Conservation (phyloP, 2,329 filamentous ascomycete species). For the Hypoxylon sp. region DNA sequence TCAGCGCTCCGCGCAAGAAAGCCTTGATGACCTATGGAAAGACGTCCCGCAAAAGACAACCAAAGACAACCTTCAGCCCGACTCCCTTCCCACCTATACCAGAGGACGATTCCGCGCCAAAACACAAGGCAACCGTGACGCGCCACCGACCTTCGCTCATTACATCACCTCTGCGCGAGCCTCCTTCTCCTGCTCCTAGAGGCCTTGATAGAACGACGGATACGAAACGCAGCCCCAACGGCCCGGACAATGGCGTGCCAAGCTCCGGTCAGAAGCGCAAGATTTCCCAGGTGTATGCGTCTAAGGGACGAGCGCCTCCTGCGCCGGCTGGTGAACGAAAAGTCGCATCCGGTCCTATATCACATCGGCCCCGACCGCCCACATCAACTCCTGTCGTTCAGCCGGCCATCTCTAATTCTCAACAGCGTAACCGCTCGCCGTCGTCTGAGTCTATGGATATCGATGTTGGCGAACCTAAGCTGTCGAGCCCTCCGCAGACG, state of each 20-base stretch:
- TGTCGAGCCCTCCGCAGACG: conserved; percentile 46
- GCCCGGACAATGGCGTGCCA: conserved; percentile 18
- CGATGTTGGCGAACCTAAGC: conserved; percentile 29
- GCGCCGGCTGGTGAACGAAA: conserved; percentile 25
- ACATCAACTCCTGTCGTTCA: conserved; percentile 21
- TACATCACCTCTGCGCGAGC: conserved; percentile 33
- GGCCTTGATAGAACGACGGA: conserved; percentile 19
- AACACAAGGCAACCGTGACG: conserved; percentile 33
- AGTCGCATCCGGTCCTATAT: conserved; percentile 24
- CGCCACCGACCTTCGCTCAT: conserved; percentile 30
- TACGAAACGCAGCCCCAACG: conserved; percentile 15
- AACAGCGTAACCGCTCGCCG: conserved; percentile 21
- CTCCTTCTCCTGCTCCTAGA: conserved; percentile 25
- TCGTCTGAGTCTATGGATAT: conserved; percentile 38
- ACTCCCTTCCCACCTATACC: conserved; percentile 41
- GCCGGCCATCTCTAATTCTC: conserved; percentile 16
- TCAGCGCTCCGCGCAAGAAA: conserved; percentile 41
- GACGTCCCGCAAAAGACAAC: conserved; percentile 37
- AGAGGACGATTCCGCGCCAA: conserved; percentile 40
- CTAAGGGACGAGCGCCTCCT: conserved; percentile 34
- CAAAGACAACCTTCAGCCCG: conserved; percentile 38
- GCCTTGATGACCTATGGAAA: conserved; percentile 44
- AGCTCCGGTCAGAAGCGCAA: conserved; percentile 43
- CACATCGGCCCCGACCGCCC: conserved; percentile 38
- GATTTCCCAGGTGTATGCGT: conserved; percentile 41